Evolutionary conservation across 371 early-diverging fungal species (phyloP).

Genomic region (Mucor plumbeus): DNA sequence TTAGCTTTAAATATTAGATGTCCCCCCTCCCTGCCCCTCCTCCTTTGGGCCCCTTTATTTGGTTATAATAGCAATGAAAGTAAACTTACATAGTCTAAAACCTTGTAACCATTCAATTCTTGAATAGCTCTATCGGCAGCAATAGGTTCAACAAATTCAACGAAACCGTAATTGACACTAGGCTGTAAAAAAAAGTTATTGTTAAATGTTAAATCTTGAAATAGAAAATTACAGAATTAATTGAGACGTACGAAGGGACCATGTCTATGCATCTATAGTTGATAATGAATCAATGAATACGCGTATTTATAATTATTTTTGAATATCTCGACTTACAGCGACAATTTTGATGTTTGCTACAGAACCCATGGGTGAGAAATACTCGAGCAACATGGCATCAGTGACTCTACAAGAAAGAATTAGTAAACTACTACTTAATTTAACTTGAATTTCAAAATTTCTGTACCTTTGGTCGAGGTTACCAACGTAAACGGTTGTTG

Average conservation of each 20-base stretch:
- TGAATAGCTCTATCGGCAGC: slow-evolving; percentile 80
- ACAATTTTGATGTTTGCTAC: slow-evolving; percentile 82
- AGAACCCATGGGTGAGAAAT: slow-evolving; percentile 72
- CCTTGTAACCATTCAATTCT: slow-evolving; percentile 74
- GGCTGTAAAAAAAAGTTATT: slow-evolving; percentile 5
- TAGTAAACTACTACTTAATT: neutral
- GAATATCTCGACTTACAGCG: slow-evolving; percentile 54
- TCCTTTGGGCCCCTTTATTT: neutral
- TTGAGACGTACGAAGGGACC: slow-evolving; percentile 25
- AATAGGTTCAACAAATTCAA: slow-evolving; percentile 78
- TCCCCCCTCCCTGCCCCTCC: neutral
- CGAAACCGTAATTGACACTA: slow-evolving; percentile 86
- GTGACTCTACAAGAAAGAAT: slow-evolving; percentile 53
- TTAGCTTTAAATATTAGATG: neutral
- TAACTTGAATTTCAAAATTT: neutral
- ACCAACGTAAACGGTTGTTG: slow-evolving; percentile 74
- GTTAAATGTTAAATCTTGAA: too few species aligned
- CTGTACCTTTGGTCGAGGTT: slow-evolving; percentile 80
- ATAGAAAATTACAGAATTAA: neutral
- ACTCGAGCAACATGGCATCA: slow-evolving; percentile 74
- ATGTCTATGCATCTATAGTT: slow-evolving; percentile 27
- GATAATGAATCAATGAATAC: neutral
- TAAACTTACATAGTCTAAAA: slow-evolving; percentile 59
- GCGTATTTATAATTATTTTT: neutral
- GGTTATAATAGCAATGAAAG: neutral